Base-by-base conservation (phyloP, 2,329 filamentous ascomycete species). In the Nothomitra cinnamomea region DNA sequence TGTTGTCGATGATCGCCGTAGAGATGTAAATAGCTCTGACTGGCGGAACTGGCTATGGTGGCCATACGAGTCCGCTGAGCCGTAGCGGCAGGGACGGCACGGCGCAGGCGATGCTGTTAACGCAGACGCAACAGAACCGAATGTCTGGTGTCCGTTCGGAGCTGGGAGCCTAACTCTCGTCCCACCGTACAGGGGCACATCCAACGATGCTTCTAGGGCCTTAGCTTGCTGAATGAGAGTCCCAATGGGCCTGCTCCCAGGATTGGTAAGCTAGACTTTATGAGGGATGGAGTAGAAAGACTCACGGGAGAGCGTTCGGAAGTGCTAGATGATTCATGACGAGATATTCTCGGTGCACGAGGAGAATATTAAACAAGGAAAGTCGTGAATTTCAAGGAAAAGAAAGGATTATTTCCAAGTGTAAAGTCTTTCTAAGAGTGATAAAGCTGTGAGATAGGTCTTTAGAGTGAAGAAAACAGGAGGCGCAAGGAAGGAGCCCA, bases 151-250 rank as follows among this genome's bases (percentile, higher is more conserved):
- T 13, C 24, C 10, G 13, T 15, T 48, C 19, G 43, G 43, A 2
- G 19, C 21, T n/a, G 45, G 45, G 25, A 49, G 25, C 15, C 25
- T 49, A 35, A 49, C 15, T 19, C 24, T 49, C 25, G 25, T 24
- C 43, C 21, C 43, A n/a, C 43, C 43, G 19, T 47, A 47, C 32
- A 15, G n/a, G 15, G 45, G 28, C n/a, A 28, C 5, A 32, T 22
- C 25, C 19, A 35, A 28, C 43, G 43, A 48, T 13, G 43, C 43
- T 28, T 28, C 43, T 6, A 48, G 19, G n/a, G 45, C n/a, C 24
- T 49, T 49, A 13, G 45, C 45, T 15, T 35, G 45, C 21, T 49
- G 15, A 35, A 49, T 49, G 45, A 49, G 45, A n/a, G 45, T 49
- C 10, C 45, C 45, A 17, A 49, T 24, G 28, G 45, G 45, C 5